Evolutionary conservation across 371 early-diverging fungal species (phyloP).

Genomic region (Syncephalastrum monosporum): DNA sequence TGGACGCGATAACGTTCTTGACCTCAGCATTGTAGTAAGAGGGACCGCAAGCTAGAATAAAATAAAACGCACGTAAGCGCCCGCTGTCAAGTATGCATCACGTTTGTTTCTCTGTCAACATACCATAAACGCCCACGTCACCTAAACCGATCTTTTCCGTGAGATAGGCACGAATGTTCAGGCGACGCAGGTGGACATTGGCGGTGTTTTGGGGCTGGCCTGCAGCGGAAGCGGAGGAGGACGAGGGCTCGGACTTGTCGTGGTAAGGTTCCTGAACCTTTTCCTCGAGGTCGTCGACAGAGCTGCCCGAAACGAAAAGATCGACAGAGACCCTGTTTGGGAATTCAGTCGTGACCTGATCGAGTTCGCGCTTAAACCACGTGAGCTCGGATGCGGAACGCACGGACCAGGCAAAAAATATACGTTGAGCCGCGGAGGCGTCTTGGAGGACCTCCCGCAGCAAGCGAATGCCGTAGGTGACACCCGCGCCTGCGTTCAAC

Average conservation of each 20-base stretch:
- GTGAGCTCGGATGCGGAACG: conserved; percentile 37
- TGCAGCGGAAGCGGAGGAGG: conserved; percentile 2
- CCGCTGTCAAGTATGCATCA: background rate
- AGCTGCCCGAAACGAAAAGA: conserved; percentile 18
- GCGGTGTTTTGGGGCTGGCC: background rate
- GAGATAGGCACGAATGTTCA: conserved; percentile 9
- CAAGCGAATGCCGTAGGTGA: conserved; percentile 53
- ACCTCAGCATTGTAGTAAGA: conserved; percentile 25
- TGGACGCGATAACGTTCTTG: conserved; percentile 31
- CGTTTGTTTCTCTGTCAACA: background rate
- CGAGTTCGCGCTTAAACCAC: conserved; percentile 55
- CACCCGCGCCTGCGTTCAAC: conserved; percentile 54
- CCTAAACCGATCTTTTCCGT: conserved; percentile 4
- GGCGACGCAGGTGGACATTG: conserved; percentile 1
- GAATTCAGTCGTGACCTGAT: conserved; percentile 23
- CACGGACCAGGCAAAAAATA: conserved; percentile 41
- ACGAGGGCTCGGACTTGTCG: conserved; percentile 4
- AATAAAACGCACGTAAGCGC: conserved; percentile 1
- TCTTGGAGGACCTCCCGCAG: conserved; percentile 37
- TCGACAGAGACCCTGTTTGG: conserved; percentile 17
- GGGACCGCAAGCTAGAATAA: conserved; percentile 42
- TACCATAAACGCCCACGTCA: conserved; percentile 37
- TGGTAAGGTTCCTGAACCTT: background rate
- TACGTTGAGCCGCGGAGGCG: conserved; percentile 12
- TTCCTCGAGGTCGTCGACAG: background rate